Base-by-base conservation (phyloP, 2,329 filamentous ascomycete species). In the Colletotrichum sublineola region DNA sequence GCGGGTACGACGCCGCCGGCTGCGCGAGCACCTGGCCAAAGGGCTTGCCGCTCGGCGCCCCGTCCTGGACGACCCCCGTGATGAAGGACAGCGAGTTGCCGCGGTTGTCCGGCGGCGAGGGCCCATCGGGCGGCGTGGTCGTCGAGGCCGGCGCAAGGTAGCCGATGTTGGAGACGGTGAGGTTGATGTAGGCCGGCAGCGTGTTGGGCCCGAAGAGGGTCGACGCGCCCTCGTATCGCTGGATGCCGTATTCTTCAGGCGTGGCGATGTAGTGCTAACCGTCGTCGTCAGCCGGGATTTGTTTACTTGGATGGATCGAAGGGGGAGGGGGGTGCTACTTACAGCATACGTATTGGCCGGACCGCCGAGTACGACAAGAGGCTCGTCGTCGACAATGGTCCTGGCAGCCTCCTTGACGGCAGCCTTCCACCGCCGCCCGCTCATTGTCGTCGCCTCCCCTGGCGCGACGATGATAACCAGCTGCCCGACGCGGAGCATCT, bases 141-240 rank as follows among this genome's bases (percentile, higher is more conserved):
- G 84, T 81, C 74, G 83, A 81, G 57, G 84, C 84, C 67, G 84
- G 83, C 14, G 86, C 85, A 4, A 97, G 88, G 79, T 92, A 92
- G 20, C 86, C 87, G 4, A 96, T 88, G 79, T 92, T 90, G 0
- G 86, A 88, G n/a, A 95, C 85, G 0, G 94, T 95, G 55, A 96
- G 86, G 80, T 97, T 95, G 83, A 98, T 93, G 83, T 96, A 96
- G 0, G 95, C 96, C 46, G 93, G 90, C 14, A 98, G 87, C 0
- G 94, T 94, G 80, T 95, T 90, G 2, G 89, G 93, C 0, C 96
- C 96, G 80, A 93, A 96, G 2, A 98, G 89, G 0, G 96, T 98
- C 8, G 93, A 96, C 0, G 94, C 96, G n/a, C 95, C 96, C 83
- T 98, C 96, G 82, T 98, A 98, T 12, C 96, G 92, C 83, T 98